These are phyloP conservation scores for Colletotrichum orchidophilum DNA, from an alignment of 2,329 filamentous ascomycete genomes.

Conservation along the genomic window DNA sequence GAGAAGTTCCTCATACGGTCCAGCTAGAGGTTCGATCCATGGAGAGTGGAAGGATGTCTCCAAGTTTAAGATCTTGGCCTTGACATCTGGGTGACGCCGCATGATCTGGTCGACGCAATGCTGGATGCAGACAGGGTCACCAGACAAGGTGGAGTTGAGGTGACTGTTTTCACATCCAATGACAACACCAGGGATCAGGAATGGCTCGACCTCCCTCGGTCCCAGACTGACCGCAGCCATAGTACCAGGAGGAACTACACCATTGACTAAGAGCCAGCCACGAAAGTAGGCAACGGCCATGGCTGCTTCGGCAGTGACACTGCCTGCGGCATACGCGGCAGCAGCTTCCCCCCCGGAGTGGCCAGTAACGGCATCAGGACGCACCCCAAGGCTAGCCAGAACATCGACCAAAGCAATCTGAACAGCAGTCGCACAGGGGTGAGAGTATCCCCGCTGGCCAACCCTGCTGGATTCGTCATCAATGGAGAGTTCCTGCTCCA, in stretches of 20 bases:
- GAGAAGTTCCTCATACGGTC: slow-evolving; percentile 17
- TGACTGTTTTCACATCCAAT: slow-evolving; percentile 45
- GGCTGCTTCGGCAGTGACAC: slow-evolving; percentile 46
- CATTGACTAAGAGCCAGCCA: slow-evolving; percentile 41
- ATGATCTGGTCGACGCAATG: slow-evolving; percentile 42
- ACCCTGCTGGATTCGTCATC: slow-evolving; percentile 37
- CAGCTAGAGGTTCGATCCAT: slow-evolving; percentile 35
- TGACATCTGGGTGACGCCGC: slow-evolving; percentile 39
- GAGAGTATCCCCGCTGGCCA: slow-evolving; percentile 34
- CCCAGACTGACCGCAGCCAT: slow-evolving; percentile 54
- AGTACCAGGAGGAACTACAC: slow-evolving; percentile 39
- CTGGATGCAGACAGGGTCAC: slow-evolving; percentile 37
- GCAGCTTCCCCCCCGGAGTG: slow-evolving; percentile 57
- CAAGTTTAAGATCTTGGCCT: slow-evolving; percentile 46
- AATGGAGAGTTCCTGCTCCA: slow-evolving; percentile 40
- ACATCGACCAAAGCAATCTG: slow-evolving; percentile 53
- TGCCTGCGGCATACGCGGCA: slow-evolving; percentile 52
- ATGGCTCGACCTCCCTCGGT: slow-evolving; percentile 39
- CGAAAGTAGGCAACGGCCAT: slow-evolving; percentile 51
- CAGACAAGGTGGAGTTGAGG: slow-evolving; percentile 41
- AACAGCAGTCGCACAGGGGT: slow-evolving; percentile 44
- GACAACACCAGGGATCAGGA: slow-evolving; percentile 39
- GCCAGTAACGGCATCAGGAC: slow-evolving; percentile 47
- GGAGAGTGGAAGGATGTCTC: slow-evolving; percentile 54
- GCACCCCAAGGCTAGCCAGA: slow-evolving; percentile 43